Percentiles rank a stretch among this genome's conserved stretches.
Evolutionary conservation across 2,329 filamentous ascomycete genomes (phyloP).

Genomic region (Fusarium pininemorale): DNA sequence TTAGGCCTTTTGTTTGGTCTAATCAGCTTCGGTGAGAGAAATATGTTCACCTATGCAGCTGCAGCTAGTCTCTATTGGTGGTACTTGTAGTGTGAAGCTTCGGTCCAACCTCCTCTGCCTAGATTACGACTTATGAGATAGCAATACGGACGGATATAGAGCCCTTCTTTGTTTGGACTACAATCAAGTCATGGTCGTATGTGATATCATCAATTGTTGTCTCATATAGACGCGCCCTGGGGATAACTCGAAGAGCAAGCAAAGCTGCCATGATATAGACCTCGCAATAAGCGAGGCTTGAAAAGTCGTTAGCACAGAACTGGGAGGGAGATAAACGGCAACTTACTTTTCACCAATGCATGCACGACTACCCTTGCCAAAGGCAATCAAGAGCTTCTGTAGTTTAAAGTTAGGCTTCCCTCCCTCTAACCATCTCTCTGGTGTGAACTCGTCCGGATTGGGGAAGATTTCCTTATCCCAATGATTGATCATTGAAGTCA

Average conservation of each 20-base stretch:
- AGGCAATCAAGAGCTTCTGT: constrained; percentile 30
- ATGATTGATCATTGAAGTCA: constrained; percentile 47
- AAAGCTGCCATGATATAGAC: constrained; percentile 26
- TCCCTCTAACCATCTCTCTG: constrained; percentile 42
- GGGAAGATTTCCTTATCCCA: constrained; percentile 46
- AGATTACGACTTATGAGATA: neutral
- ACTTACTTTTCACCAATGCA: constrained; percentile 38
- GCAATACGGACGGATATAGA: constrained; percentile 21
- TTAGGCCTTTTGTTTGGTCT: neutral
- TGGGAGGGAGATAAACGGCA: rapidly evolving
- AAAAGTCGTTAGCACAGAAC: neutral
- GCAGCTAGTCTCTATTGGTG: neutral
- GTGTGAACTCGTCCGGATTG: constrained; percentile 46
- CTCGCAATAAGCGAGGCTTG: constrained; percentile 33
- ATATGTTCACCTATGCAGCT: rapidly evolving
- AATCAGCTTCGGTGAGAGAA: neutral
- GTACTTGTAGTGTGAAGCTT: too few relatives aligned
- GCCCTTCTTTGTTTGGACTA: constrained; percentile 33
- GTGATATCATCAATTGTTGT: constrained; percentile 29
- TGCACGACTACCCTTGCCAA: constrained; percentile 35
- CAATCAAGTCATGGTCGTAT: constrained; percentile 36
- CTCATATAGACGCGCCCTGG: constrained; percentile 20
- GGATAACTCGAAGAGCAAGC: constrained; percentile 20
- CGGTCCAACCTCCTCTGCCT: neutral
- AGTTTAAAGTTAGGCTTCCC: constrained; percentile 42